These are phyloP conservation scores for Scedosporium aurantiacum DNA, from an alignment of 2,329 filamentous ascomycete genomes.

Conservation along the genomic window DNA sequence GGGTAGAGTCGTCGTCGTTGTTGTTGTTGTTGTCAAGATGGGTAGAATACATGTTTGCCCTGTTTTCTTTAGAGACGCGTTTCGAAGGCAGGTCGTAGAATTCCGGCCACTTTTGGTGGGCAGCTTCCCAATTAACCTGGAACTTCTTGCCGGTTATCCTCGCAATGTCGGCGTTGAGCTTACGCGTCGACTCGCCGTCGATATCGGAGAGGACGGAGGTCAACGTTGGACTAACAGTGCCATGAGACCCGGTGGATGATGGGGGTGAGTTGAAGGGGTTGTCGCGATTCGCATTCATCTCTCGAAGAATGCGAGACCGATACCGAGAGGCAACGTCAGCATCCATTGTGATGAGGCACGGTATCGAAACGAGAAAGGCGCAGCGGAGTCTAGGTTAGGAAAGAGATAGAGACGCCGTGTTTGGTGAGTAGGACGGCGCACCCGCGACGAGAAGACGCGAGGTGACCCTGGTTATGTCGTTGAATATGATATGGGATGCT, in stretches of 20 bases:
- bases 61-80: conserved; percentile 26
- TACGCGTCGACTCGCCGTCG: conserved; percentile 42
- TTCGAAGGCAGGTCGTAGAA: conserved; percentile 29
- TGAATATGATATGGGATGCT: not conserved
- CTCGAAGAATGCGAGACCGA: conserved; percentile 37
- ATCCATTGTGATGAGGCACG: conserved; percentile 22
- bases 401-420: not conserved
- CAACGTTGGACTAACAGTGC: conserved; percentile 42
- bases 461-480: not conserved
- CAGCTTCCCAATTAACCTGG: conserved; percentile 32
- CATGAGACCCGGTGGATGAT: conserved; percentile 46
- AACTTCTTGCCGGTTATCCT: conserved; percentile 28
- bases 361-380: not conserved
- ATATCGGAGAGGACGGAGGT: conserved; percentile 42
- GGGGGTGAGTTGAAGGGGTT: conserved; percentile 49
- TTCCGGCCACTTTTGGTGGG: conserved; percentile 41
- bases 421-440: not conserved
- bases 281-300: conserved; percentile 40
- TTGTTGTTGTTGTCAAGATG: conserved; percentile 23
- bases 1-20: conserved; percentile 30
- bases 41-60: conserved; percentile 27
- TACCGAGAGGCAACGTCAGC: conserved; percentile 27
- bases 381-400: not conserved
- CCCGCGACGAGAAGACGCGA: conserved; percentile 6
- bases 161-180: conserved; percentile 37